phyloP scores from a whole-genome alignment of 805 yeast genomes.

The Candida verbasci region DNA sequence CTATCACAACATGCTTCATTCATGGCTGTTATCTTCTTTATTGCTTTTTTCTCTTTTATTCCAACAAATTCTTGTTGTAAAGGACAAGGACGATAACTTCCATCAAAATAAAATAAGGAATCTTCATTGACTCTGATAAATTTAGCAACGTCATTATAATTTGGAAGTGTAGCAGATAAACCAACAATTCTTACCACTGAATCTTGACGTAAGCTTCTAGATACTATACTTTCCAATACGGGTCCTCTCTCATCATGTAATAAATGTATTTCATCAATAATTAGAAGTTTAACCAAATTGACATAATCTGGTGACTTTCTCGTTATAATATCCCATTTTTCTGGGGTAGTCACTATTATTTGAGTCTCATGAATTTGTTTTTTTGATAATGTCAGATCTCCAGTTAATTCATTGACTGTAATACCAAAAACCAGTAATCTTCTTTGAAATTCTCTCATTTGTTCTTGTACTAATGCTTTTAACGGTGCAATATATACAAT shows the following conservation, averaged over 20 bases:
- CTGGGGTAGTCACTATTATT: constrained; percentile 88
- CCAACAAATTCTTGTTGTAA: constrained; percentile 85
- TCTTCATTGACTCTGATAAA: constrained; percentile 63
- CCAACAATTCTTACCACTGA: constrained; percentile 68
- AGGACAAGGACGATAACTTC: constrained; percentile 89
- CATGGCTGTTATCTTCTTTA: constrained; percentile 76
- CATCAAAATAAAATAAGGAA: constrained; percentile 78
- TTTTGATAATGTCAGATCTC: constrained; percentile 76
- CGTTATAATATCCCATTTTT: constrained; percentile 95
- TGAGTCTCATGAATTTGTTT: constrained; percentile 77
- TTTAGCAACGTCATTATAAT: constrained; percentile 78
- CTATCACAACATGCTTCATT: constrained; percentile 84
- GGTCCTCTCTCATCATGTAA: constrained; percentile 96
- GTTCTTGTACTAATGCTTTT: constrained; percentile 94
- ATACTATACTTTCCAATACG: constrained; percentile 81
- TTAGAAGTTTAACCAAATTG: constrained; percentile 60
- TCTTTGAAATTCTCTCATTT: constrained; percentile 78
- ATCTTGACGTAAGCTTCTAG: constrained; percentile 58
- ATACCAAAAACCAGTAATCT: constrained; percentile 62
- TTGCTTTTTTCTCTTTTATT: constrained; percentile 74
- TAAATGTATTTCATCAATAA: constrained; percentile 90
- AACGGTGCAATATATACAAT: constrained; percentile 89
- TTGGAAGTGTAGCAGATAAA: constrained; percentile 89
- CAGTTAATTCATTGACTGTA: constrained; percentile 81
- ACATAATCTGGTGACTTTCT: constrained; percentile 67